Evolutionary conservation across 257 asterid species (phyloP), one percentile per base, ranked within the genome.

Genomic region (Prunella vulgaris): DNA sequence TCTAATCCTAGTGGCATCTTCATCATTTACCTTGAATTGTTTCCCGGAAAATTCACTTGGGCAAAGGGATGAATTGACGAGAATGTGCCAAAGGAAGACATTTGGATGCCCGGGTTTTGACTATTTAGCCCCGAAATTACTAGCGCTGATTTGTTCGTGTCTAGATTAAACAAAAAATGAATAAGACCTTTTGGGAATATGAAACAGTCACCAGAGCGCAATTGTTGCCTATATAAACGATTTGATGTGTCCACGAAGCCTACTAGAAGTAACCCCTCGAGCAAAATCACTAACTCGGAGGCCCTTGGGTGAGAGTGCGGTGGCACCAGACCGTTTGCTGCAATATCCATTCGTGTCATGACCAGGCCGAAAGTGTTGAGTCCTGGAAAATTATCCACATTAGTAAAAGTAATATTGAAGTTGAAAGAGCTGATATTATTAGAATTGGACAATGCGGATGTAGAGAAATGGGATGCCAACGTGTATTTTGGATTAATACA

Each of bases 221-320:
- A 46, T 62, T 76, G 81, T 32, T 78, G 78, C 5, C 81, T 76
- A 42, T 76, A 78, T 1, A 78, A 24, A 4, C 67, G 75, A 70
- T 76, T 80, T 0, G 77, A 71, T 0, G 82, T 70, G 61, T 84
- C 80, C 1, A 82, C 76, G 33, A 86, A 86, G 58, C 82, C 80
- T 0, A 82, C 76, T 22, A 86, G 84, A 18, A 84, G 73, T 2
- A 78, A 66, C 4, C 92, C 86, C 46, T 78, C 77, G 0, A 81
- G 70, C 15, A 86, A 25, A 60, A 84, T 83, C 60, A 74, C 49
- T 40, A 86, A 64, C 53, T 83, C 88, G 10, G 87, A 76, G 4
- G 87, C 88, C 65, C 88, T 58, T 1, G 87, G 87, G 58, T 83
- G 92, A 24, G 84, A 68, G 66, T 86, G 88, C 0, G 77, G 83